Evolutionary conservation across 495 filamentous ascomycete genomes (phyloP), one percentile per base, ranked within the genome.

Genomic region (Glarea lozoyensis): DNA sequence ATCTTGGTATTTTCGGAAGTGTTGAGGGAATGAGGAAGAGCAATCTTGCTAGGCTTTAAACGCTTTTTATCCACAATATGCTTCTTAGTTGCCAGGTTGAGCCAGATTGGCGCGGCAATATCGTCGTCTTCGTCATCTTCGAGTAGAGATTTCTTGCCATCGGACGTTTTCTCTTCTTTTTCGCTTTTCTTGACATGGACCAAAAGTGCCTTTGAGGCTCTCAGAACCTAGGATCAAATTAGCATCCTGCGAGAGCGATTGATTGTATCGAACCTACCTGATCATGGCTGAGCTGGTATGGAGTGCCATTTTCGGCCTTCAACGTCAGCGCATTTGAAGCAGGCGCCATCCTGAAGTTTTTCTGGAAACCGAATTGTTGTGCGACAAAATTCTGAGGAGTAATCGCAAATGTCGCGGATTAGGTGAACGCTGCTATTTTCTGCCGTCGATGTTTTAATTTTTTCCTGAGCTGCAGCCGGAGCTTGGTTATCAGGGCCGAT

Each of bases 41-140:
- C 37, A 47, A 73, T 70, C 46, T 67, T 70, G 47, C 49, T 43
- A 18, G 92, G 90, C 67, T 94, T 94, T 40, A 96, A 70, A 31
- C 74, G 75, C 59, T 79, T 78, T 54, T 75, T 74, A 56, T 88
- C 80, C 41, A 76, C 67, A 43, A 90, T 79, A 58, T 92, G 85
- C 62, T 84, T 86, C 65, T 97, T 97, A 34, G 88, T 94, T 35
- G 86, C 85, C 38, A 98, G 65, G 10, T 80, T 77, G 23, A 98
- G 75, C 82, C 84, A 94, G 42, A 97, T 68, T 2, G 85, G 75
- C 1, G 25, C 25, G 10, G 40, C 23, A 40, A 11, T 6, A 61
- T 58, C 46, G 74, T 80, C 68, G 13, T 47, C 67, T 37, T 71
- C 70, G 30, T 73, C 72, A 47, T 74, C 72, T 13, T 69, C 73